phyloP scores from a whole-genome alignment of 1,284 basidiomycete species.

The Moniliophthora roreri region DNA sequence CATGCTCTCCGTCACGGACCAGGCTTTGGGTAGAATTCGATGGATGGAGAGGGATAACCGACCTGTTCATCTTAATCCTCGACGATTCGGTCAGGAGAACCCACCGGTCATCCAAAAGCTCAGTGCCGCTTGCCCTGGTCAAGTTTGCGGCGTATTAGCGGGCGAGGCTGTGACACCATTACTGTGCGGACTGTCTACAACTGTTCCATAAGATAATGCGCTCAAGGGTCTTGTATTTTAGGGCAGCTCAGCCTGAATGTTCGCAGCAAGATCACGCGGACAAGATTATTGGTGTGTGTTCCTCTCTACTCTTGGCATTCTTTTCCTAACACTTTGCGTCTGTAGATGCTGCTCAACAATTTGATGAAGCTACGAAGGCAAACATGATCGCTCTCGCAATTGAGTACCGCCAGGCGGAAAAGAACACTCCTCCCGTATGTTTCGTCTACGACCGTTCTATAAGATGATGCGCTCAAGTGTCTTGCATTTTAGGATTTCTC shows the following conservation, averaged over 20 bases:
- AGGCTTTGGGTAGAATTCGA: conserved; percentile 34
- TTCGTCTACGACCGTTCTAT: background rate
- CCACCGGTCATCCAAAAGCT: conserved; percentile 49
- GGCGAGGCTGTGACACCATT: conserved; percentile 53
- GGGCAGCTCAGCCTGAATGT: conserved; percentile 53
- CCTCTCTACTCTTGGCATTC: conserved; percentile 1
- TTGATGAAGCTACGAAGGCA: conserved; percentile 47
- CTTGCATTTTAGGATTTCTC: conserved; percentile 44
- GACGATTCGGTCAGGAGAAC: conserved; percentile 55
- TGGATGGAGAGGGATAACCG: conserved; percentile 50
- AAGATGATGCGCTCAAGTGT: background rate
- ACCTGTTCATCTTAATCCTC: conserved; percentile 45
- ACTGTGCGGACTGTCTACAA: too few species aligned
- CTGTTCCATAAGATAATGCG: too few species aligned
- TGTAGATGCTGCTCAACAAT: conserved; percentile 51
- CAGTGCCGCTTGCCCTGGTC: conserved; percentile 44
- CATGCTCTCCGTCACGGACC: conserved; percentile 39
- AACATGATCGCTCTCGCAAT: conserved; percentile 56
- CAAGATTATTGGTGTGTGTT: conserved; percentile 49
- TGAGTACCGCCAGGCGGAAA: conserved; percentile 59
- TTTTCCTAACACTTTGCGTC: background rate
- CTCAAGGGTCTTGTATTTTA: too few species aligned
- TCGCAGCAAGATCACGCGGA: conserved; percentile 63
- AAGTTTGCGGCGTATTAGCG: conserved; percentile 50
- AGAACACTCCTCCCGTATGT: conserved; percentile 60